Percentiles rank a stretch among this genome's conserved stretches.
phyloP scores from a whole-genome alignment of 306 rosid species.

The Inga oerstediana region DNA sequence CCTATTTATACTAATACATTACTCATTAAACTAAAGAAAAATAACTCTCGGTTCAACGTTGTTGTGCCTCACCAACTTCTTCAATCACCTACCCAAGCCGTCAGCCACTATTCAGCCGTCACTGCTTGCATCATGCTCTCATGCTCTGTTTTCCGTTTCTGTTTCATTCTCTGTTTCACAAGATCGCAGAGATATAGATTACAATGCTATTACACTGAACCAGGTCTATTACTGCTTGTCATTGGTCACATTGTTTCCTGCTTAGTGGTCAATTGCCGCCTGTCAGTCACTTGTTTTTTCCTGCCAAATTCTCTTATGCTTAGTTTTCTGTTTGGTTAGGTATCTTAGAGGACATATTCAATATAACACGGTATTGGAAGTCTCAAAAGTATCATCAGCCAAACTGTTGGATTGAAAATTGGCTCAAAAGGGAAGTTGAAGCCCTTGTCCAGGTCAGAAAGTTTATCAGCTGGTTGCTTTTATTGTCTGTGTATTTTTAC shows the following conservation, averaged over 20 bases:
- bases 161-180: no score
- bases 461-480: conserved; percentile 20
- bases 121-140: no score
- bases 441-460: conserved; percentile 70
- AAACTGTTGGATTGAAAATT: conserved; percentile 71
- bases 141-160: no score
- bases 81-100: no score
- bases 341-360: conserved; percentile 63
- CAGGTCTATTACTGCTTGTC: conserved; percentile 54
- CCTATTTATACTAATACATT: no score
- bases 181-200: conserved; percentile 78
- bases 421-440: conserved; percentile 92
- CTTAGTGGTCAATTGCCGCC: conserved; percentile 2
- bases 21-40: no score
- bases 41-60: no score
- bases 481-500: background rate
- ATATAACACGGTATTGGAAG: conserved; percentile 64
- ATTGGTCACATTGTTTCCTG: conserved; percentile 25
- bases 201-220: conserved; percentile 87
- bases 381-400: conserved; percentile 62
- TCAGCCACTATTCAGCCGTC: no score
- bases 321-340: conserved; percentile 50
- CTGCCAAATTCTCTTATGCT: background rate
- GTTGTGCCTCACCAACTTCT: no score
- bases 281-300: conserved; percentile 14